Base-by-base conservation (phyloP, 2,329 filamentous ascomycete species). In the Madurella fahalii region DNA sequence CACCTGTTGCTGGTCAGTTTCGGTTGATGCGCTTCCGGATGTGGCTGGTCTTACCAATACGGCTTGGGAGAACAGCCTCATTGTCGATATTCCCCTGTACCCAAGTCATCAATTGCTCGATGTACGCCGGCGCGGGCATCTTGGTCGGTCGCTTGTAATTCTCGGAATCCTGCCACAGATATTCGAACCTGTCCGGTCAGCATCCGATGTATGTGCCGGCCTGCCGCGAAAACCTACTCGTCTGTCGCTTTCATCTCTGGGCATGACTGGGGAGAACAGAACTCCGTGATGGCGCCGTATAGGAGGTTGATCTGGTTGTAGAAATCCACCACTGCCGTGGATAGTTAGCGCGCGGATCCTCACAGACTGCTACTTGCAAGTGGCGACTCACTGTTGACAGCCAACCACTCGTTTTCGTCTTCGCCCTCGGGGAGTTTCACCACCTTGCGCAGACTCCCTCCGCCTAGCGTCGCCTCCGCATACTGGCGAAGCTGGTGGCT, bases 231-330 rank as follows among this genome's bases (percentile, higher is more conserved):
- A 41, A 53, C 83, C 61, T 80, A 94, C 87, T 99, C 94, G 75
- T 99, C 95, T 9, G 94, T 99, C n/a, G 94, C 94, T 74, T 99
- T 99, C 94, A 99, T 99, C 76, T 97, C 94, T 0, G 94, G 94
- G 71, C 94, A 99, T 61, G 91, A 91, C 70, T 94, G 88, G 32
- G 94, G 93, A 25, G 94, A 97, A 79, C 94, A 99, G 74, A 99
- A 99, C 70, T 99, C 94, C 57, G 94, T 99, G 69, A 99, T 99
- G 62, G 94, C 94, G 56, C 95, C 95, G 71, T 99, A 99, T 56
- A 99, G 86, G 37, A 99, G 82, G 75, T 99, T 99, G 78, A 99
- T 95, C 74, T 99, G 94, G 77, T 99, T 99, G 83, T 99, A 99
- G 74, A 99, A 99, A 74, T 99, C 94, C 77, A 99, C 94, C 77